These are phyloP conservation scores for Phytophthora macrochlamydospora DNA, from an alignment of 352 stramenopile genomes.

Conservation along the genomic window DNA sequence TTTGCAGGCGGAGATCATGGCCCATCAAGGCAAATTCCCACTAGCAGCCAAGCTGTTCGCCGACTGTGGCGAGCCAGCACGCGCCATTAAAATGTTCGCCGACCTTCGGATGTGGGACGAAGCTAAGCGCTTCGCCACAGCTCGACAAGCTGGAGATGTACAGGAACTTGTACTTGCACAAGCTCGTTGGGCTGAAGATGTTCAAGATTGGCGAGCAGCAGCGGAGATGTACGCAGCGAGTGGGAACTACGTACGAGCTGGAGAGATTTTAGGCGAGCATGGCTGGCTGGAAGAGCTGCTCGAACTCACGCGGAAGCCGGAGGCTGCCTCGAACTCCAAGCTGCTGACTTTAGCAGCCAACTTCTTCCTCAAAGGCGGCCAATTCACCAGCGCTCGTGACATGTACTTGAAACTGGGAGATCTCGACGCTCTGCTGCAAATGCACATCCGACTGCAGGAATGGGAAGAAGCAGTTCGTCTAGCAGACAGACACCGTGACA, in stretches of 20 bases:
- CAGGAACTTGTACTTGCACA: slow-evolving; percentile 90
- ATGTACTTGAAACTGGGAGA: slow-evolving; percentile 86
- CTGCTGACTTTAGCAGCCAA: slow-evolving; percentile 63
- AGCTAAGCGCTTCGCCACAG: slow-evolving; percentile 90
- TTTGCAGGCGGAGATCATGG: slow-evolving; percentile 92
- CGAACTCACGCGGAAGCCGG: slow-evolving; percentile 68
- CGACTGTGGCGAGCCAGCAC: slow-evolving; percentile 77
- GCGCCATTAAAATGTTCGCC: slow-evolving; percentile 94
- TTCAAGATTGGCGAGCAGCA: slow-evolving; percentile 91
- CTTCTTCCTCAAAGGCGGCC: slow-evolving; percentile 76
- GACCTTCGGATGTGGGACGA: slow-evolving; percentile 95
- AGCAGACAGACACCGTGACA: slow-evolving; percentile 81
- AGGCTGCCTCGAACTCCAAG: slow-evolving; percentile 41
- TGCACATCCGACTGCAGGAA: slow-evolving; percentile 91
- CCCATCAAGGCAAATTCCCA: slow-evolving; percentile 91
- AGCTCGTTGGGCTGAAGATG: slow-evolving; percentile 93
- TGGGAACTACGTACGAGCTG: slow-evolving; percentile 79
- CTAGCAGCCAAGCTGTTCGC: slow-evolving; percentile 91
- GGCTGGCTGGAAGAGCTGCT: slow-evolving; percentile 89
- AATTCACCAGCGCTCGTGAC: slow-evolving; percentile 79
- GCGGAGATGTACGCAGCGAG: slow-evolving; percentile 92
- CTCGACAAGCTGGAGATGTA: slow-evolving; percentile 82
- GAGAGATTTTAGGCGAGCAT: slow-evolving; percentile 87
- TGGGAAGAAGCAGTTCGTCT: slow-evolving; percentile 94
- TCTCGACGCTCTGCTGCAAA: slow-evolving; percentile 83